phyloP scores from a whole-genome alignment of 371 early-diverging fungal genomes.

The Mortierella sp. region DNA sequence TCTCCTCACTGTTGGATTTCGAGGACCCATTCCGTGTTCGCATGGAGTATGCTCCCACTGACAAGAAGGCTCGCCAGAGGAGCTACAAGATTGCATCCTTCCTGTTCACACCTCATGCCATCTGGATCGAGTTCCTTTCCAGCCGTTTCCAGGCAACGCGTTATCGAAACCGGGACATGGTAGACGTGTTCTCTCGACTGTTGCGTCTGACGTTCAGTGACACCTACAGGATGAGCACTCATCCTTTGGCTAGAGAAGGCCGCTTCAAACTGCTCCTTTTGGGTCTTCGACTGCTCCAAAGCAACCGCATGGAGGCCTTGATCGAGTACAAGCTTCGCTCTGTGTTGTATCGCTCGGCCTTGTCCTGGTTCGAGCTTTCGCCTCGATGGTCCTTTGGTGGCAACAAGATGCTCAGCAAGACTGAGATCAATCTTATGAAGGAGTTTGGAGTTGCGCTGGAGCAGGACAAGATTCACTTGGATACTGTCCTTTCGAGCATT shows the following conservation, averaged over 20 bases:
- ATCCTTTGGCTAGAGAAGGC: constrained; percentile 78
- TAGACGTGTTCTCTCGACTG: constrained; percentile 76
- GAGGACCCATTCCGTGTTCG: constrained; percentile 85
- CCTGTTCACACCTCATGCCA: constrained; percentile 79
- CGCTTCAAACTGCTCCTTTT: constrained; percentile 80
- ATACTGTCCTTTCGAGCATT: constrained; percentile 60
- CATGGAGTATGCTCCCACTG: constrained; percentile 93
- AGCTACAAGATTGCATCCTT: constrained; percentile 68
- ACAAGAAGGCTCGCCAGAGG: constrained; percentile 75
- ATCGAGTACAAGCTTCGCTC: constrained; percentile 69
- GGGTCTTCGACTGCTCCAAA: constrained; percentile 79
- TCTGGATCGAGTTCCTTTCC: constrained; percentile 87
- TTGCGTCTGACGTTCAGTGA: constrained; percentile 79
- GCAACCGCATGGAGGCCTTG: constrained; percentile 73
- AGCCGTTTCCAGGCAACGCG: constrained; percentile 85
- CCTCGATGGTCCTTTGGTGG: constrained; percentile 80
- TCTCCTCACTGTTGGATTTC: constrained; percentile 64
- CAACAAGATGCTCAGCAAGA: constrained; percentile 69
- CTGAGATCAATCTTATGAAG: constrained; percentile 73
- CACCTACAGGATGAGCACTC: constrained; percentile 69
- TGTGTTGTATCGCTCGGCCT: constrained; percentile 71
- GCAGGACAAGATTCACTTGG: constrained; percentile 67
- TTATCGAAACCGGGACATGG: constrained; percentile 76
- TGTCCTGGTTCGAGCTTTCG: constrained; percentile 78
- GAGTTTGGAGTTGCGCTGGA: constrained; percentile 74